Conservation (phyloP, 2,329 filamentous ascomycete species). For the Pseudogymnoascus sp. region DNA sequence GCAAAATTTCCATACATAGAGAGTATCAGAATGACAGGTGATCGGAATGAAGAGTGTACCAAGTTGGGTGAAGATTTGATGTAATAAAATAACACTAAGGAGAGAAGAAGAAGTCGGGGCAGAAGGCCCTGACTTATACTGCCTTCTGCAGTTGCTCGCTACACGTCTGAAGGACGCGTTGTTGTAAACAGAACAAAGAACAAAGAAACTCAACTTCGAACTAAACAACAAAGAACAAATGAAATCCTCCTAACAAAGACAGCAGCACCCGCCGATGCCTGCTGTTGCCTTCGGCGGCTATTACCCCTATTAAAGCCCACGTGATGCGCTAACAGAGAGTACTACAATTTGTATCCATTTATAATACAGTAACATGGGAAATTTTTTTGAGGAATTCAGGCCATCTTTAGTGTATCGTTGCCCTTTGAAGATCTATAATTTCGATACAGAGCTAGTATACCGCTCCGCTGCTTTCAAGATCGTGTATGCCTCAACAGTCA, state of each 20-base stretch:
- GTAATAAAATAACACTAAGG: background rate
- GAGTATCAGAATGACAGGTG: background rate
- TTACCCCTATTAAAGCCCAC: too few species aligned
- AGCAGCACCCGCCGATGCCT: too few species aligned
- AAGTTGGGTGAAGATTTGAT: background rate
- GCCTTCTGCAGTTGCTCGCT: too few species aligned
- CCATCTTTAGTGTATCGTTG: background rate
- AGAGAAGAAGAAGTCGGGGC: background rate
- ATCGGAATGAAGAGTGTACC: background rate
- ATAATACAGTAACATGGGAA: background rate
- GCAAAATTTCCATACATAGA: background rate
- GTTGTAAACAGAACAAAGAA: too few species aligned
- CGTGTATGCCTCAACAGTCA: constrained; percentile 62
- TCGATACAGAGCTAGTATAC: background rate
- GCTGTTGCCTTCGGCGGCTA: too few species aligned
- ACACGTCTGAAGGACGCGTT: too few species aligned
- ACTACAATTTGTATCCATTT: background rate
- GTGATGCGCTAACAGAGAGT: too few species aligned
- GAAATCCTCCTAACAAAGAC: too few species aligned
- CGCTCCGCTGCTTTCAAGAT: background rate
- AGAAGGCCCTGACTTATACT: background rate
- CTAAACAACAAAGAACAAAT: too few species aligned
- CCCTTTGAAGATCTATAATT: background rate
- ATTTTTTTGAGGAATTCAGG: background rate
- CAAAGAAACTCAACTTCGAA: too few species aligned